These are phyloP conservation scores for Globisporangium orthogonon DNA, from an alignment of 352 stramenopile species.

Conservation along the genomic window DNA sequence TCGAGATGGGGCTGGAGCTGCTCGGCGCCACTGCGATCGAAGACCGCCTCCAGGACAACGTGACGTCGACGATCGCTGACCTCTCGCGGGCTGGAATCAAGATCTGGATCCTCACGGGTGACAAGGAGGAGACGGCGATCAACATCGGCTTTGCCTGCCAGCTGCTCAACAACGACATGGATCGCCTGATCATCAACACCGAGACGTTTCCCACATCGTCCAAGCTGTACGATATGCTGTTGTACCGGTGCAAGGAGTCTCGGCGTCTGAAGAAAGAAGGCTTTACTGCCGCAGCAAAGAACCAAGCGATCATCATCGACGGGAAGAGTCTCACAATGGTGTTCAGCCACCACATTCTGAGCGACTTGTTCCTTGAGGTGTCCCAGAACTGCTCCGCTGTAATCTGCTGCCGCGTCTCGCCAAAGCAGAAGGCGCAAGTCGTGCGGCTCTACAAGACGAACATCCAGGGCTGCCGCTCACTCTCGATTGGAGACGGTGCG, in stretches of 20 bases:
- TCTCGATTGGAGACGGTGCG: conserved; percentile 97
- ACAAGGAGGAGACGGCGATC: conserved; percentile 96
- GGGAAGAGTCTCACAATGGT: conserved; percentile 68
- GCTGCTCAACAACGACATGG: conserved; percentile 95
- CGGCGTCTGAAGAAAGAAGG: conserved; percentile 29
- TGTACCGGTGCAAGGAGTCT: conserved; percentile 34
- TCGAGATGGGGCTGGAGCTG: conserved; percentile 68
- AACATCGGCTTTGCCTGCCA: conserved; percentile 96
- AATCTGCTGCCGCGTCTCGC: conserved; percentile 89
- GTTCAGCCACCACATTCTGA: conserved; percentile 61
- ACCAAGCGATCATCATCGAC: conserved; percentile 71
- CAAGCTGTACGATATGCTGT: conserved; percentile 56
- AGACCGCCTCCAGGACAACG: conserved; percentile 72
- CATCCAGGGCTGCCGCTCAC: conserved; percentile 79
- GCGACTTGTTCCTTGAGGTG: conserved; percentile 80
- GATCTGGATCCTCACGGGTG: conserved; percentile 83
- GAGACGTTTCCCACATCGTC: conserved; percentile 49
- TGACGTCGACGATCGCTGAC: conserved; percentile 71
- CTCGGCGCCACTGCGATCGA: conserved; percentile 80
- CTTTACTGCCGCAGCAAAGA: background rate
- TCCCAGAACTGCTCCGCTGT: conserved; percentile 81
- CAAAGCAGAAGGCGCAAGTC: conserved; percentile 90
- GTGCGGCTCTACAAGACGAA: conserved; percentile 84
- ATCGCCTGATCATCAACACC: conserved; percentile 77
- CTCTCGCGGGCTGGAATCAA: conserved; percentile 72